Conservation (phyloP, 2,329 filamentous ascomycete genomes). For the Sphaerostilbella broomeana region DNA sequence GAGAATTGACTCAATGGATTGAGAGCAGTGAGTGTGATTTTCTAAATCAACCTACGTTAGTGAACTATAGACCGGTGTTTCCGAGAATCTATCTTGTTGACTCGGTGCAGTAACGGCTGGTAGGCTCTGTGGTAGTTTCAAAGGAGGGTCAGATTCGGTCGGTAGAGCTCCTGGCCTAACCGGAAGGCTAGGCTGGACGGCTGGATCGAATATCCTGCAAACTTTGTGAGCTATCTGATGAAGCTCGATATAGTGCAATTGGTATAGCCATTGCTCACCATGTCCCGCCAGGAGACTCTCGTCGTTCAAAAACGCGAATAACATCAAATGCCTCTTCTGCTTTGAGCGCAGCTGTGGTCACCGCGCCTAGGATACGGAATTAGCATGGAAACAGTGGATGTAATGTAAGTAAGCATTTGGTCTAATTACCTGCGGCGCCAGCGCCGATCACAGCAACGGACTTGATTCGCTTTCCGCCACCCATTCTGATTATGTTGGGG, state of each 20-base stretch:
- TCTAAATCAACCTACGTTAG: slow-evolving; percentile 36
- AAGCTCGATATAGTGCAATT: not conserved
- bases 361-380: slow-evolving; percentile 31
- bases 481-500: slow-evolving; percentile 1
- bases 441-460: slow-evolving; percentile 13
- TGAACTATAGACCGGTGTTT: slow-evolving; percentile 45
- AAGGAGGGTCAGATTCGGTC: slow-evolving; percentile 37
- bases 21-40: rapidly evolving
- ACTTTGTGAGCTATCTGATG: not conserved
- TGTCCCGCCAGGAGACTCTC: slow-evolving; percentile 38
- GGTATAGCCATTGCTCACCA: slow-evolving; percentile 28
- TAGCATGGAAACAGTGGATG: slow-evolving; percentile 11
- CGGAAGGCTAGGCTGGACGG: slow-evolving; percentile 28
- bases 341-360: slow-evolving; percentile 40
- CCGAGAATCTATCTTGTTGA: slow-evolving; percentile 37
- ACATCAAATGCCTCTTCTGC: slow-evolving; percentile 37
- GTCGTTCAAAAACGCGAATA: slow-evolving; percentile 37
- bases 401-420: not conserved
- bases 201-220: slow-evolving; percentile 46
- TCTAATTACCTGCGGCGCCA: slow-evolving; percentile 9
- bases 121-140: slow-evolving; percentile 37
- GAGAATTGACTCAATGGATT: too few species aligned
- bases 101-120: slow-evolving; percentile 35
- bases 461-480: slow-evolving; percentile 12
- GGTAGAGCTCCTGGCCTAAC: slow-evolving; percentile 39